Percentiles rank a stretch among this genome's conserved stretches.
These are phyloP conservation scores for Fusarium tanahbumbuense DNA, from an alignment of 2,329 filamentous ascomycete genomes.

Conservation along the genomic window DNA sequence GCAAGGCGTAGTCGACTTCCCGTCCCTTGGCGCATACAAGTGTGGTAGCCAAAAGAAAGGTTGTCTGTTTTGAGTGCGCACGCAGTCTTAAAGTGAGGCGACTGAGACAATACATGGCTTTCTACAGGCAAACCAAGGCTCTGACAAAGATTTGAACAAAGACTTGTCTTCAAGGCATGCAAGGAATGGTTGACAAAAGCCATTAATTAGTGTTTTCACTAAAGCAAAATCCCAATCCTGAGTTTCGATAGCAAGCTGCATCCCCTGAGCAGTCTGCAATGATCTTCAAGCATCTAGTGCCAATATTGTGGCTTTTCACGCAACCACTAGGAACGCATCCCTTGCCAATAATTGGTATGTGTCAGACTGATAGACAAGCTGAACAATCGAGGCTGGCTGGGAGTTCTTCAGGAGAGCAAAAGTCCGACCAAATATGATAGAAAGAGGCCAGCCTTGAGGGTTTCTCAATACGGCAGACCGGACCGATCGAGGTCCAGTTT, in stretches of 20 bases:
- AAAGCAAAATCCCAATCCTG: not conserved
- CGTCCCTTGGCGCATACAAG: not conserved
- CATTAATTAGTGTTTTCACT: not conserved
- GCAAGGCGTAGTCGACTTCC: not conserved
- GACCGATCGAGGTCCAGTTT: not conserved
- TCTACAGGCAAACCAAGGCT: too few species aligned
- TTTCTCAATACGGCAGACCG: not conserved
- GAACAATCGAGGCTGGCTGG: constrained; percentile 22
- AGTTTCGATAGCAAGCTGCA: not conserved
- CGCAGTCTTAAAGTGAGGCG: not conserved
- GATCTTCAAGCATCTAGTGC: not conserved
- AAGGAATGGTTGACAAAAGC: too few species aligned
- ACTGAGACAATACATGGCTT: not conserved
- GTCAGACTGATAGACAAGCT: constrained; percentile 9
- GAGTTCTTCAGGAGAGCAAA: not conserved
- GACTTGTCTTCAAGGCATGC: not conserved
- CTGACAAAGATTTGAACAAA: not conserved
- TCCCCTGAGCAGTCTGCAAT: not conserved
- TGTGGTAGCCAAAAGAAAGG: not conserved
- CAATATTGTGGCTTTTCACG: constrained; percentile 20
- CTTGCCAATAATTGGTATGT: constrained; percentile 13
- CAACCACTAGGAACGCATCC: not conserved
- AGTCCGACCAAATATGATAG: not conserved
- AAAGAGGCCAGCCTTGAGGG: not conserved
- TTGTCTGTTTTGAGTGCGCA: not conserved